These are phyloP conservation scores for Ehretia macrophylla DNA, from an alignment of 257 asterid genomes.

Conservation along the genomic window DNA sequence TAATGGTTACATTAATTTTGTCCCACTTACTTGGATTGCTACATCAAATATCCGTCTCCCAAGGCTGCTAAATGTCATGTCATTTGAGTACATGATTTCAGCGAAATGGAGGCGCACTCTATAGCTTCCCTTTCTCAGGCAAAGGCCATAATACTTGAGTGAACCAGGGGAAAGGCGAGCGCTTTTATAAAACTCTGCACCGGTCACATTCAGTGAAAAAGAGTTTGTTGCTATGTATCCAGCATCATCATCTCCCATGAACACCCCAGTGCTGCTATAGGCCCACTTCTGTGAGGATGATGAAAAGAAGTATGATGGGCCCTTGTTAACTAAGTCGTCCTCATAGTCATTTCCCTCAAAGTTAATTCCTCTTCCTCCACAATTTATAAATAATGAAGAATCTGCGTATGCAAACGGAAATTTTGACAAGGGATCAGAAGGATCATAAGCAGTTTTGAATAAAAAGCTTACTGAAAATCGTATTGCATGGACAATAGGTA, in stretches of 20 bases:
- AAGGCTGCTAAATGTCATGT: constrained; percentile 41
- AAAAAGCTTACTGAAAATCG: background rate
- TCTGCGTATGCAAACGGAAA: constrained; percentile 33
- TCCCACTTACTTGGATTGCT: constrained; percentile 57
- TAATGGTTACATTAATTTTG: background rate
- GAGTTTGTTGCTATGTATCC: constrained; percentile 23
- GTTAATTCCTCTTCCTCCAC: constrained; percentile 55
- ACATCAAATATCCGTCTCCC: constrained; percentile 70
- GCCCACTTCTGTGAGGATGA: constrained; percentile 57
- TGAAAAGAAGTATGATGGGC: constrained; percentile 49
- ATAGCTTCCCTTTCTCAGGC: constrained; percentile 59
- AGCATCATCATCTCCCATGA: constrained; percentile 14
- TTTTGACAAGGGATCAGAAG: background rate
- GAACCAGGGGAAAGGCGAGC: constrained; percentile 68
- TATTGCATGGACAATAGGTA: background rate
- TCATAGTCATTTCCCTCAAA: constrained; percentile 56
- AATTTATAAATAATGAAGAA: constrained; percentile 62
- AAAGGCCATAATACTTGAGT: constrained; percentile 54
- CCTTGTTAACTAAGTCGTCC: constrained; percentile 35
- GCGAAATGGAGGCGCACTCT: constrained; percentile 72
- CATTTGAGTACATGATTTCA: constrained; percentile 52
- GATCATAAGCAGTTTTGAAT: background rate
- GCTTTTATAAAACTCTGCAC: constrained; percentile 42
- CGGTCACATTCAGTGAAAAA: constrained; percentile 23
- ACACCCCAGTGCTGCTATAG: constrained; percentile 71